Base-by-base conservation (phyloP, 1,139 yeast species). In the Debaryomyces coudertii region DNA sequence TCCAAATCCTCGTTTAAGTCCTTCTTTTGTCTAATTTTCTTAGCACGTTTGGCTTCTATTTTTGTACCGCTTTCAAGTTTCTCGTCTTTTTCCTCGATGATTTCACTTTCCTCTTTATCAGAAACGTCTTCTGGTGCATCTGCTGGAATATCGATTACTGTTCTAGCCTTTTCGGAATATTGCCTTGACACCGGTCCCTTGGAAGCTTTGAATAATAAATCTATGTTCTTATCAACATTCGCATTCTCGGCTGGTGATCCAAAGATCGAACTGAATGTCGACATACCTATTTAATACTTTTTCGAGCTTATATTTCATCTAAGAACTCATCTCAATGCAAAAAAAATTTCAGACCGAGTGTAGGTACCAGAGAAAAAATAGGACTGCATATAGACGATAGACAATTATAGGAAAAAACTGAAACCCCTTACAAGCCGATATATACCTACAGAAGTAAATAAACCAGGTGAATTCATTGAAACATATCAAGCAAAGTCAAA, bases 1-100 rank as follows among this genome's bases (percentile, higher is more conserved):
- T 80, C 85, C 50, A 79, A 66, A 47, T 76, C 77, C 36, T 72
- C 77, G 44, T 76, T 66, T 29, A 66, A 75, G 12, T 72, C 79
- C 3, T 53, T 48, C 37, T 52, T 49, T 42, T 57, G 59, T 42
- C 53, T 56, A 47, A 57, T 56, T 49, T 61, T 64, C 50, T 55
- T 58, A 37, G 51, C 58, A 44, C 48, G 53, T 45, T 53, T 53
- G 15, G 30, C 49, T 4, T 50, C 50, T 7, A 45, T 45, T 23
- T 51, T 60, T 35, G 51, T 55, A n/a, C 50, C 53, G 18, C 40
- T 51, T 48, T 44, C 60, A 47, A 30, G 48, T 37, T 50, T 56
- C 56, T 39, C 58, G 18, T 50, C 51, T 11, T 46, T 54, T 22
- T 53, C 53, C 18, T 48, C 48, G 22, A 47, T 48, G 39, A 40